Conservation (phyloP, 2,329 filamentous ascomycete species). For the Hymenoscyphus fructigenus region DNA sequence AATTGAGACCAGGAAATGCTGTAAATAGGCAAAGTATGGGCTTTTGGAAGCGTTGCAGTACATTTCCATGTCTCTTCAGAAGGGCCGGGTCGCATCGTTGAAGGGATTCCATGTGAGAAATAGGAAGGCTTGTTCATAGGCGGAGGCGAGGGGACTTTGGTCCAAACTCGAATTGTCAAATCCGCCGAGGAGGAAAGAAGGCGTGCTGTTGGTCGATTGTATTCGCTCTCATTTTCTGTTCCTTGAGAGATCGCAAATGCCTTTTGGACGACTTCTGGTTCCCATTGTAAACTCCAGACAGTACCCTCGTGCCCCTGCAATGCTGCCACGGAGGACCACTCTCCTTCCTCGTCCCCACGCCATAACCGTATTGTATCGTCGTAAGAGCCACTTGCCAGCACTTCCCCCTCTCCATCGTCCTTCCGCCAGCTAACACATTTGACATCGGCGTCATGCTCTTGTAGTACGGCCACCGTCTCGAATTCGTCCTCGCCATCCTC, state of each 20-base stretch:
- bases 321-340: conserved; percentile 87
- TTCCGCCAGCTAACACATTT: conserved; percentile 94
- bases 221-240: conserved; percentile 35
- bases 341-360: conserved; percentile 69
- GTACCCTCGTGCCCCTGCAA: conserved; percentile 80
- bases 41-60: conserved; percentile 70
- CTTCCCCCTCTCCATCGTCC: conserved; percentile 60
- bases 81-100: conserved; percentile 73
- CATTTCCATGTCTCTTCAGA: conserved; percentile 83
- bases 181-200: conserved; percentile 87
- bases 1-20: conserved; percentile 78
- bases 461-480: conserved; percentile 92
- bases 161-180: conserved; percentile 76
- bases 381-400: conserved; percentile 89
- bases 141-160: conserved; percentile 43
- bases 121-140: conserved; percentile 31
- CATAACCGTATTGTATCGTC: conserved; percentile 89
- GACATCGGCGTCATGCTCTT: conserved; percentile 93
- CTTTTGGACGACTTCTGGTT: conserved; percentile 40
- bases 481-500: conserved; percentile 85
- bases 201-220: conserved; percentile 50
- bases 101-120: conserved; percentile 64
- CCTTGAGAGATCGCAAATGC: conserved; percentile 14
- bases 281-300: conserved; percentile 86
- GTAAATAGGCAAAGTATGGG: conserved; percentile 81